Conservation (phyloP, 1,139 yeast genomes). For the Pichia sp. region DNA sequence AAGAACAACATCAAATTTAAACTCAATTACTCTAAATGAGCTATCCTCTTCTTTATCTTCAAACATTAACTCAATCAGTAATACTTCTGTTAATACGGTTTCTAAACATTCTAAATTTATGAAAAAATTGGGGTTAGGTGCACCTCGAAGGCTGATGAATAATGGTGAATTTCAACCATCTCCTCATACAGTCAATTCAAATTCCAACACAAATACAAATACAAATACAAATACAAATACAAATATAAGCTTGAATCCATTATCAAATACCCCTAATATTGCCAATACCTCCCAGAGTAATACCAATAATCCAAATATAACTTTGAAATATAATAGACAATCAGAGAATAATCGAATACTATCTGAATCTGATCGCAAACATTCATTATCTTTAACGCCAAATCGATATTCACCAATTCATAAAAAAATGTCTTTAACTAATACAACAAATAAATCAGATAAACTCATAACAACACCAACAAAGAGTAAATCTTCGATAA, state of each 20-base stretch:
- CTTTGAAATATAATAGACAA: not conserved
- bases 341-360: not conserved
- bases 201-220: not conserved
- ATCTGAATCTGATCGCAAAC: constrained; percentile 1
- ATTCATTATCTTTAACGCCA: constrained; percentile 6
- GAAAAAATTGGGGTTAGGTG: constrained; percentile 26
- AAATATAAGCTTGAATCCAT: no score
- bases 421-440: constrained; percentile 1
- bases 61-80: not conserved
- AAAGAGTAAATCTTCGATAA: not conserved
- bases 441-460: not conserved
- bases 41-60: constrained; percentile 3
- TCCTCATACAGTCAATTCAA: no score
- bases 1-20: not conserved
- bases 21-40: constrained; percentile 3
- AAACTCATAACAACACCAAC: not conserved
- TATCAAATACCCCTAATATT: no score
- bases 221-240: not conserved
- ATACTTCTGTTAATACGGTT: not conserved
- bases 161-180: constrained; percentile 7
- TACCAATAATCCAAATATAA: not conserved
- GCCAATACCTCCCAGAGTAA: not conserved
- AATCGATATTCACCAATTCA: constrained; percentile 6
- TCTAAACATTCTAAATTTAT: constrained; percentile 17
- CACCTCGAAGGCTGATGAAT: constrained; percentile 24